phyloP scores from a whole-genome alignment of 2,329 filamentous ascomycete genomes.

The Sporothrix inflata region DNA sequence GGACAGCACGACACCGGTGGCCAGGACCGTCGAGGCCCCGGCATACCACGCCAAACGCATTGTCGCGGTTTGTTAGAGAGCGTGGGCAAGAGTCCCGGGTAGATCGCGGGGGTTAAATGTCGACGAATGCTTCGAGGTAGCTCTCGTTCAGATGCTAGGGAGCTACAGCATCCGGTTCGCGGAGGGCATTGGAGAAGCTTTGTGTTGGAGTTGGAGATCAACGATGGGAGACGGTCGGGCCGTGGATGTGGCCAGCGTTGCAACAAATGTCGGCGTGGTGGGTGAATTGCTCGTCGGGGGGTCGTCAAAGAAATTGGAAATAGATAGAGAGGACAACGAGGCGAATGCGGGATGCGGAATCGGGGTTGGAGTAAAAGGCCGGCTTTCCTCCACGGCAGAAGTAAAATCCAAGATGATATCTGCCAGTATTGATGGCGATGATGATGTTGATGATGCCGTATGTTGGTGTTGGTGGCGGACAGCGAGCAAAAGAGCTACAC shows the following conservation, averaged over 20 bases:
- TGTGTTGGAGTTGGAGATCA: not conserved
- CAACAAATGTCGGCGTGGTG: not conserved
- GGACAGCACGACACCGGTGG: slow-evolving; percentile 80
- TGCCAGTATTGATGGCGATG: not conserved
- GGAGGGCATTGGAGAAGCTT: slow-evolving; percentile 20
- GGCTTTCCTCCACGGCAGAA: slow-evolving; percentile 17
- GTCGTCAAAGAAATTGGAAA: too few relatives aligned
- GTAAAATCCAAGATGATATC: not conserved
- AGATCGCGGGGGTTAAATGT: not conserved
- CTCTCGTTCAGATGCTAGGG: slow-evolving; percentile 21
- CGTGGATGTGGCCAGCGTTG: not conserved
- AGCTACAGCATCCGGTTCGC: slow-evolving; percentile 21
- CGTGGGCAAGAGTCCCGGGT: not conserved
- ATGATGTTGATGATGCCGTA: not conserved
- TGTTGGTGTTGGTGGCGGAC: slow-evolving; percentile 2
- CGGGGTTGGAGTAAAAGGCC: slow-evolving; percentile 10
- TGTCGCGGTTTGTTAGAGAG: slow-evolving; percentile 39
- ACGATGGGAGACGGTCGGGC: not conserved
- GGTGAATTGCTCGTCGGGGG: not conserved
- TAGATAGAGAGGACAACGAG: not conserved
- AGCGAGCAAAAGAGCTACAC: slow-evolving; percentile 10
- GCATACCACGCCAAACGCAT: slow-evolving; percentile 66
- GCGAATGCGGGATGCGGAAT: not conserved
- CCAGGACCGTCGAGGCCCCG: slow-evolving; percentile 78
- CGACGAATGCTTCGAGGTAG: not conserved